Evolutionary conservation across 148 eudicot genomes (phyloP).

Genomic region (Chenopodium berlandieri): DNA sequence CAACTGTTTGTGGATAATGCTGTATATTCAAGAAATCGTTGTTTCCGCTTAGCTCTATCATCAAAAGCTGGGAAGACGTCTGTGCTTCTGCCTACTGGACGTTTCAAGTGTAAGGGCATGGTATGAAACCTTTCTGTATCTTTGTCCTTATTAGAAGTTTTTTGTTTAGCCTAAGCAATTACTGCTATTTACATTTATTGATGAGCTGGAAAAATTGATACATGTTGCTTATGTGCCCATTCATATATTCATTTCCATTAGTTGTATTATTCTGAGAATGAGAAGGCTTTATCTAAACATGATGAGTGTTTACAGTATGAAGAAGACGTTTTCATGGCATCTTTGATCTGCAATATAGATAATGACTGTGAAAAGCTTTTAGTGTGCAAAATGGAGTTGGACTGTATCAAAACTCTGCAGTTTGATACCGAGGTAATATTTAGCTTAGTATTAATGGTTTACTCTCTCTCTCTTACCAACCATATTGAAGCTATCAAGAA

Average conservation of each 20-base stretch:
- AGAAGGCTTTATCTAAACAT: background rate
- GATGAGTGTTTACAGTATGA: conserved; percentile 45
- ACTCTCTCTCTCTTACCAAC: background rate
- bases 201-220: background rate
- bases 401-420: conserved; percentile 79
- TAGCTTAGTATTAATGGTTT: background rate
- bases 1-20: conserved; percentile 90
- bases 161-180: background rate
- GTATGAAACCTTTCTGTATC: conserved; percentile 37
- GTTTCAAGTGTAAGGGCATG: conserved; percentile 83
- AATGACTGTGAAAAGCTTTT: conserved; percentile 83
- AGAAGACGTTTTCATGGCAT: conserved; percentile 78
- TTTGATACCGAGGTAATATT: conserved; percentile 82
- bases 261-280: no score
- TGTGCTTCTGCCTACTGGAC: conserved; percentile 81
- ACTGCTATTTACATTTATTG: background rate
- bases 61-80: conserved; percentile 95
- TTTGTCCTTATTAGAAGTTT: conserved; percentile 9
- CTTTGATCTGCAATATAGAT: conserved; percentile 90
- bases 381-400: conserved; percentile 86
- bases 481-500: background rate
- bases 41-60: conserved; percentile 85
- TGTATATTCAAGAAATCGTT: conserved; percentile 95
- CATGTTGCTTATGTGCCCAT: background rate
- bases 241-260: background rate